Conservation (phyloP, 2,329 filamentous ascomycete species). For the Cytospora chrysosperma region DNA sequence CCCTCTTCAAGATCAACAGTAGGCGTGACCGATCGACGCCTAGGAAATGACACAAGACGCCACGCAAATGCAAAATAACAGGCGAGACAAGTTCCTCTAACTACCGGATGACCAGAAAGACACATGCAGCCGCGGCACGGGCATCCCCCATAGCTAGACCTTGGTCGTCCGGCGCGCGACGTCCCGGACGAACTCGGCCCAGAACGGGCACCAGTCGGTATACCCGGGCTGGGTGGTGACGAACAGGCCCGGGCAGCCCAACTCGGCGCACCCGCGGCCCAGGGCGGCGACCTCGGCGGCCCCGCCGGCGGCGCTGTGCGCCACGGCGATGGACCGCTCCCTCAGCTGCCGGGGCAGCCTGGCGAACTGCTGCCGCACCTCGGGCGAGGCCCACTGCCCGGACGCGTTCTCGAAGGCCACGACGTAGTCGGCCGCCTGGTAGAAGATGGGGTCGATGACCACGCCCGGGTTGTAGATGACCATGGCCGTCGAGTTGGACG, state of each 20-base stretch:
- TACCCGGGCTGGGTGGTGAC: conserved; percentile 26
- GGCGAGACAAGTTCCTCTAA: neutral
- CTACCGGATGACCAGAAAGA: neutral
- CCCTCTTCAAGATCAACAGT: neutral
- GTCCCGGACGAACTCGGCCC: conserved; percentile 26
- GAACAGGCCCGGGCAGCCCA: conserved; percentile 27
- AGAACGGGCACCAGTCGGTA: conserved; percentile 26
- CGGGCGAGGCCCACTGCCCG: conserved; percentile 24
- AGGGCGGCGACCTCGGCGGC: conserved; percentile 18
- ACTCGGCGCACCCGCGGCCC: conserved; percentile 15
- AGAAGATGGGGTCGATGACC: conserved; percentile 40
- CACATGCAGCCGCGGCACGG: neutral
- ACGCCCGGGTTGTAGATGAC: conserved; percentile 47
- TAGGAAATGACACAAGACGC: neutral
- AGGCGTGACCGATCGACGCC: neutral
- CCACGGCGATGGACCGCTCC: conserved; percentile 25
- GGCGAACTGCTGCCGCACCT: conserved; percentile 24
- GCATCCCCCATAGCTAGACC: neutral
- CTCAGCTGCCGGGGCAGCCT: conserved; percentile 21
- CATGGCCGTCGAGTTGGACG: conserved; percentile 10
- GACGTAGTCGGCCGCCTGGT: conserved; percentile 42
- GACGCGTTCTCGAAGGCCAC: conserved; percentile 42
- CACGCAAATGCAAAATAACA: neutral
- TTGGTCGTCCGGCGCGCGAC: conserved; percentile 16
- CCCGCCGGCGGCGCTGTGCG: conserved; percentile 23